Evolutionary conservation across 2,329 filamentous ascomycete genomes (phyloP), one percentile per base, ranked within the genome.

Genomic region (Corniculantispora saksenae): DNA sequence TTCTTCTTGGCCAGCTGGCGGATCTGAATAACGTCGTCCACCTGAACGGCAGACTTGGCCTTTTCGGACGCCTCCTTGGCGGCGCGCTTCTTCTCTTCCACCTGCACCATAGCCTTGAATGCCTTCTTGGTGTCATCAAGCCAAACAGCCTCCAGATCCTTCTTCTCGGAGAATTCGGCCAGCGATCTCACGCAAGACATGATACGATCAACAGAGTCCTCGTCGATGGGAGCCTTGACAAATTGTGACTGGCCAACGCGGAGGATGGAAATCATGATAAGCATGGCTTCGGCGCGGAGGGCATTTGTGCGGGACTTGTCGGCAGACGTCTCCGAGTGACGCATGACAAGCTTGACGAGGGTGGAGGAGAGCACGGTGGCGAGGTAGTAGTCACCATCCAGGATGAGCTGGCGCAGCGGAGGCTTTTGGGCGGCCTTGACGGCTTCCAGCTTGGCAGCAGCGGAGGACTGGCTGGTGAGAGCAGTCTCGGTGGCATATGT

Each of bases 181-280:
- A 99, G 84, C 9, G 93, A 95, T 67, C 94, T 90, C 38, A 99
- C 92, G 75, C 94, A 98, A 47, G 93, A 93, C 95, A 99, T 98
- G 77, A 99, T 94, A 72, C 95, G 90, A 77, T 99, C 95, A n/a
- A 98, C 87, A 0, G 95, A 97, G 76, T 99, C 95, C 77, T 99
- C 95, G 68, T 99, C 95, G 69, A 99, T 98, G 2, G 93, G 92
- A 1, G 93, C 91, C 82, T 98, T 98, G 74, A 97, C 95, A 71
- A 99, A 99, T 69, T 97, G 93, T n/a, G 94, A 98, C 79, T 99
- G 95, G 48, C 95, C 95, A 67, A 97, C 95, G 58, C 95, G 93
- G 70, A 99, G 93, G 70, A 99, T 96, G 6, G 95, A 98, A 72
- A 99, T 97, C 94, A 98, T 97, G 76, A 99, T 98, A 61, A 99